phyloP scores from a whole-genome alignment of 2,329 filamentous ascomycete genomes.

The Sporothrix pseudoabietina region DNA sequence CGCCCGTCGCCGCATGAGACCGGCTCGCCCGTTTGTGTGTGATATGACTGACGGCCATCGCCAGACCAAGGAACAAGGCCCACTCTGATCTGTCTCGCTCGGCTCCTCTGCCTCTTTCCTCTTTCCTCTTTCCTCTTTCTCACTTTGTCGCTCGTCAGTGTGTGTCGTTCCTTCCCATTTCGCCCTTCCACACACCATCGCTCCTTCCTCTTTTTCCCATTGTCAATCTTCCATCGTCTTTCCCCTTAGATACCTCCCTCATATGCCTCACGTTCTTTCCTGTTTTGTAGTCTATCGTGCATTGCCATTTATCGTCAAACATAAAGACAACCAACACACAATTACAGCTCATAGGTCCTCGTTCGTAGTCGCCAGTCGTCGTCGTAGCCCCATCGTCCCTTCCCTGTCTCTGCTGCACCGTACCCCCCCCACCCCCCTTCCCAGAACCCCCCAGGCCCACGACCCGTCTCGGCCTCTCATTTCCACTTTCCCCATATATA shows the following conservation, averaged over 20 bases:
- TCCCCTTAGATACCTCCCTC: not conserved
- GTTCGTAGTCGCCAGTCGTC: not conserved
- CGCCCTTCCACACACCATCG: not conserved
- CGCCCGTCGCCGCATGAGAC: constrained; percentile 8
- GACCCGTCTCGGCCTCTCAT: constrained; percentile 32
- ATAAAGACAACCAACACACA: not conserved
- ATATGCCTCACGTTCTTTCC: not conserved
- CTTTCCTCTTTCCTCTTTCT: constrained; percentile 22
- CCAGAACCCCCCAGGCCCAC: constrained; percentile 26
- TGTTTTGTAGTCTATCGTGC: not conserved
- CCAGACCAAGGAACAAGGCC: not conserved
- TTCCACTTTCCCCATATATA: constrained; percentile 31
- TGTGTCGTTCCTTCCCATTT: constrained; percentile 8
- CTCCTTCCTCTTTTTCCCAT: not conserved
- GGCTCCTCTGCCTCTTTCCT: constrained; percentile 3
- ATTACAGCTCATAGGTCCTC: not conserved
- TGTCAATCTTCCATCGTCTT: too few relatives aligned
- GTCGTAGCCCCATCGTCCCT: not conserved
- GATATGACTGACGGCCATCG: constrained; percentile 17
- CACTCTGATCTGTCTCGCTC: constrained; percentile 11
- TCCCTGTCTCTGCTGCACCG: not conserved
- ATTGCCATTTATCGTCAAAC: not conserved
- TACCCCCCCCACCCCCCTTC: constrained; percentile 22
- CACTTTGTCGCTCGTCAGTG: constrained; percentile 4
- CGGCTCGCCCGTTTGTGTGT: constrained; percentile 21